phyloP scores from a whole-genome alignment of 169 alveolate genomes.

The Plasmodium cynomolgi region DNA sequence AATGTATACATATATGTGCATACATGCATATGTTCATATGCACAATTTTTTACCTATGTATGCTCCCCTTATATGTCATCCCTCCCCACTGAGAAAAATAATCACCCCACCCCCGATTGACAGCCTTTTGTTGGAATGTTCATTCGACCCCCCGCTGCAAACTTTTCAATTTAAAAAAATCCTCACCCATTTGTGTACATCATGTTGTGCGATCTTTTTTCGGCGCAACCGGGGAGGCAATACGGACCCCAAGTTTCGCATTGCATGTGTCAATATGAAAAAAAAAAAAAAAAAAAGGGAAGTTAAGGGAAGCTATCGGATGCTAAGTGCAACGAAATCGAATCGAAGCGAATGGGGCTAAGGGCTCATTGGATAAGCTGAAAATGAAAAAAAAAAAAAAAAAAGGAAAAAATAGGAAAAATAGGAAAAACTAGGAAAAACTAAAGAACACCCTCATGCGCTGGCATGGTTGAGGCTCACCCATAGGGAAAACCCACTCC shows the following conservation, averaged over 20 bases:
- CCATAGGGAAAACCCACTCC: background rate
- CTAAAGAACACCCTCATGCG: background rate
- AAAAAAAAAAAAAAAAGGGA: background rate
- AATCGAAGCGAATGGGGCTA: background rate
- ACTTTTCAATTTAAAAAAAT: background rate
- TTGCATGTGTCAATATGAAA: background rate
- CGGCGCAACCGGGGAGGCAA: background rate
- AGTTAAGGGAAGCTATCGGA: background rate
- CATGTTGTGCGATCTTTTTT: background rate
- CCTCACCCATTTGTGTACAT: background rate
- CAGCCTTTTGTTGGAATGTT: background rate
- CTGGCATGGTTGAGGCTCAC: background rate
- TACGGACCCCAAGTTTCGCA: background rate
- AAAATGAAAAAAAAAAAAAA: background rate
- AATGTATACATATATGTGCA: background rate
- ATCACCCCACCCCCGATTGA: background rate
- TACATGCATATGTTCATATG: background rate
- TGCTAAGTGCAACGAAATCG: background rate
- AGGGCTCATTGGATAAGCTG: background rate
- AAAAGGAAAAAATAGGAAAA: background rate
- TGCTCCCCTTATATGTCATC: background rate
- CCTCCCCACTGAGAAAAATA: background rate
- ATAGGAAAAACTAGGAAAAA: background rate
- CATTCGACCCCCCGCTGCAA: background rate
- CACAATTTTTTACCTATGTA: background rate